phyloP scores from a whole-genome alignment of 148 eudicot genomes.

The Camellia japonica region DNA sequence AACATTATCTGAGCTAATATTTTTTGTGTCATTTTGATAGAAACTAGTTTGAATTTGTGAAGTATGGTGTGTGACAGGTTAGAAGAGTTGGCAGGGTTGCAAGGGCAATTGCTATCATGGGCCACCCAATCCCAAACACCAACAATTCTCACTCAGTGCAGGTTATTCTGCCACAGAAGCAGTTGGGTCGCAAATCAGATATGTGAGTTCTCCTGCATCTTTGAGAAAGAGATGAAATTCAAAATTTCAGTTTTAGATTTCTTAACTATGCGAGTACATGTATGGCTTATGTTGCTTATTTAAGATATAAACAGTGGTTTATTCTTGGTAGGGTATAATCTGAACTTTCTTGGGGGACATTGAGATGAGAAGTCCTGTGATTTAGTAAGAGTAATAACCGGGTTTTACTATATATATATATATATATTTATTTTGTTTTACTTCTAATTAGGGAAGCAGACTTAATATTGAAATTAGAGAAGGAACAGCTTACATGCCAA shows the following conservation, averaged over 20 bases:
- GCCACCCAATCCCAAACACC: constrained; percentile 91
- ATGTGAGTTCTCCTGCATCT: constrained; percentile 54
- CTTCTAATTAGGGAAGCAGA: too few relatives aligned
- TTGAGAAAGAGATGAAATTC: not conserved
- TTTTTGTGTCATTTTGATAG: not conserved
- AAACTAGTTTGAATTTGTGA: not conserved
- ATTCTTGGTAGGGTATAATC: too few relatives aligned
- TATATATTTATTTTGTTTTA: too few relatives aligned
- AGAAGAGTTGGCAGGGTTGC: constrained; percentile 95
- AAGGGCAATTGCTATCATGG: constrained; percentile 92
- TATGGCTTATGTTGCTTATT: not conserved
- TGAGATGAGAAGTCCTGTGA: too few relatives aligned
- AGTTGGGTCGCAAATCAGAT: constrained; percentile 88
- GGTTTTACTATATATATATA: too few relatives aligned
- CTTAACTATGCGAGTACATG: not conserved
- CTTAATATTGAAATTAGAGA: too few relatives aligned
- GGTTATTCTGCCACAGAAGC: constrained; percentile 91
- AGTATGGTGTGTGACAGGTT: constrained; percentile 45
- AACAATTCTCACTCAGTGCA: constrained; percentile 28
- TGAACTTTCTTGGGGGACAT: too few relatives aligned
- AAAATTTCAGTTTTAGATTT: not conserved
- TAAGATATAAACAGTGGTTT: not conserved
- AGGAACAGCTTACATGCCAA: too few relatives aligned
- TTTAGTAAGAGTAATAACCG: too few relatives aligned
- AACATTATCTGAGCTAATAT: not conserved